Conservation (phyloP, 2,329 filamentous ascomycete genomes). For the Penicillium sp. region DNA sequence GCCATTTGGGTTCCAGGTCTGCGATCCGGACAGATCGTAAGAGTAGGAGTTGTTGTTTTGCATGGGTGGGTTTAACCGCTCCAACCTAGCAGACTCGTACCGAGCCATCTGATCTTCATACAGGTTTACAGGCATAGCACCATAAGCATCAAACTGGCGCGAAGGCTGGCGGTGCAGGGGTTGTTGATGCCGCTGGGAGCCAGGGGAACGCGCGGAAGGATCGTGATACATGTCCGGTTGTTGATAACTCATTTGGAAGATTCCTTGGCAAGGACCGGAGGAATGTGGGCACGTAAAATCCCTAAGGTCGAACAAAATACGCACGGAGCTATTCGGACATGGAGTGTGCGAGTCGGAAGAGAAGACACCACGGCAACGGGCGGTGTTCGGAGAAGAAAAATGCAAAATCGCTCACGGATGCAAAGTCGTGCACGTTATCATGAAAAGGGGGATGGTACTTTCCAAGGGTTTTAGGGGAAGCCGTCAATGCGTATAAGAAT, state of each 20-base stretch:
- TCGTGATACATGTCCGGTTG: conserved; percentile 64
- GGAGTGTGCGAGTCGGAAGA: conserved; percentile 19
- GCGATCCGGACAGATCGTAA: conserved; percentile 68
- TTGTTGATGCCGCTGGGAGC: conserved; percentile 67
- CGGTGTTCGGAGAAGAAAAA: conserved; percentile 8
- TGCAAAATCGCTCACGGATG: conserved; percentile 18
- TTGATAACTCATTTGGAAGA: conserved; percentile 38
- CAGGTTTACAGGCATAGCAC: conserved; percentile 64
- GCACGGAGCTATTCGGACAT: conserved; percentile 33
- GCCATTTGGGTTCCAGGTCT: conserved; percentile 77
- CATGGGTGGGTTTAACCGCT: conserved; percentile 59
- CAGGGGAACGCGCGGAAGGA: conserved; percentile 69
- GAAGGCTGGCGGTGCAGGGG: conserved; percentile 70
- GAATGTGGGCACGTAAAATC: conserved; percentile 31
- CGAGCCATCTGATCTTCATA: conserved; percentile 69
- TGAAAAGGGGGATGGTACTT: conserved; percentile 9
- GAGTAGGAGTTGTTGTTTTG: conserved; percentile 61
- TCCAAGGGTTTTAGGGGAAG: not conserved
- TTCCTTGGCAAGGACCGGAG: conserved; percentile 26
- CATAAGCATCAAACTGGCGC: conserved; percentile 74
- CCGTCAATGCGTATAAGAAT: not conserved
- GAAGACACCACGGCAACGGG: conserved; percentile 1
- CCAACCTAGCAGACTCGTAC: conserved; percentile 57
- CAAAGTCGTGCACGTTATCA: conserved; percentile 22
- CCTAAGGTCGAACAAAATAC: conserved; percentile 23